phyloP scores from a whole-genome alignment of 331 rosid species.

The Spiraea crenata region DNA sequence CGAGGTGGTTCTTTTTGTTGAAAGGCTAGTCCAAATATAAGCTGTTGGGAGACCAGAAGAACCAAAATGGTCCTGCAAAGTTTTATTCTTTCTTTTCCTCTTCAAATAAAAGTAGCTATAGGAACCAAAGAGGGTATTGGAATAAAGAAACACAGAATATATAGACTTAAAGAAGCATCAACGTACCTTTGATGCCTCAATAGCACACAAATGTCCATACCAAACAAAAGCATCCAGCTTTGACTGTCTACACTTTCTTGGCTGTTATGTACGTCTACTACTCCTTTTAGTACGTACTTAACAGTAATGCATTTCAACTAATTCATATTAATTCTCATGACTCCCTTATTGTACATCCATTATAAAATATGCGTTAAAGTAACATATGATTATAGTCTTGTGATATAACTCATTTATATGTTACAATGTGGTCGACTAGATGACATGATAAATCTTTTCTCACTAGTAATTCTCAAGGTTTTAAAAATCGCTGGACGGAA shows the following conservation, averaged over 20 bases:
- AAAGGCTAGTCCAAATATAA: constrained; percentile 35
- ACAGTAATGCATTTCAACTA: neutral
- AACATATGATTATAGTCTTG: too few species aligned
- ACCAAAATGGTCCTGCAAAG: constrained; percentile 45
- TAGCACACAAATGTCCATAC: neutral
- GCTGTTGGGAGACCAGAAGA: constrained; percentile 56
- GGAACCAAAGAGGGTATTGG: constrained; percentile 41
- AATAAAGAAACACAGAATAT: constrained; percentile 48
- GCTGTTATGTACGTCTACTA: neutral
- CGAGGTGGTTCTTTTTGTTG: constrained; percentile 42
- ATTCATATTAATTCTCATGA: neutral
- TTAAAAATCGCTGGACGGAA: too few species aligned
- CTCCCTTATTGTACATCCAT: too few species aligned
- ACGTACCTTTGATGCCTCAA: constrained; percentile 49
- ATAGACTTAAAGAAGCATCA: constrained; percentile 33
- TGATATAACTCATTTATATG: too few species aligned
- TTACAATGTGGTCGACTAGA: too few species aligned
- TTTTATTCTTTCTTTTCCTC: constrained; percentile 4
- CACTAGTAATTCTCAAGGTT: too few species aligned
- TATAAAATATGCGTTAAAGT: too few species aligned
- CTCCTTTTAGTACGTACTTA: neutral
- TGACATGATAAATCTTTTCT: too few species aligned
- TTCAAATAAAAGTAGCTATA: constrained; percentile 42
- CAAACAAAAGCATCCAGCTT: constrained; percentile 2
- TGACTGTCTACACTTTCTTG: constrained; percentile 30